Evolutionary conservation across 75 land plant genomes (phyloP), one percentile per base, ranked within the genome.

Genomic region (Pinus taeda): DNA sequence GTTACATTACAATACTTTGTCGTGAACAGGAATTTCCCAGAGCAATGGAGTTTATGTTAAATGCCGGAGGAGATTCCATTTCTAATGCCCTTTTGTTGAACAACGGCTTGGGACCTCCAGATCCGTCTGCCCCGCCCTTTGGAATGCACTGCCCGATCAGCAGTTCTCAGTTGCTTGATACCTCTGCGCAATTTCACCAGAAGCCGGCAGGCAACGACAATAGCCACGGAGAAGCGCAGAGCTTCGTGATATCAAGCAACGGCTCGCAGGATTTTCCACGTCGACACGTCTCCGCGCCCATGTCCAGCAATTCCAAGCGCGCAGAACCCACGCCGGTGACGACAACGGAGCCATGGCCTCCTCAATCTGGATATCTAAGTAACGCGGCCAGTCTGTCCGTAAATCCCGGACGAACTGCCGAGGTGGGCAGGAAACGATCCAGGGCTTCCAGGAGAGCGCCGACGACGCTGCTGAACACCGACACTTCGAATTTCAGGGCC

Each of bases 401-500:
- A 0, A 60, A 49, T 11, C 0, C 2, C 55, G 8, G 78, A 57
- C 39, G 62, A 30, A 12, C 63, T 0, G 57, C 73, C 6, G 83
- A 84, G 77, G 55, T 79, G 24, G 70, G 77, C 24, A 77, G 76
- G 71, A 74, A 73, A 63, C 78, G 90, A 61, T 72, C 86, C 37
- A 69, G 90, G 30, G 90, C 86, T 0, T 88, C 90, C 33, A 75
- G 62, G 59, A 71, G 72, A 29, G 66, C 91, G 1, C 93, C 93
- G 15, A 85, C 88, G 24, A 88, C 91, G 14, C 66, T 91, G 45
- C 85, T 88, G 71, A 88, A 83, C 64, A 80, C 93, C 12, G 81
- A 88, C 80, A 74, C 89, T 15, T 78, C 70, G 73, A 88, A 92
- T 60, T 90, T 92, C 36, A 74, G 90, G 4, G 87, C 86, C 73